Evolutionary conservation across 805 yeast species (phyloP), one percentile per base, ranked within the genome.

Genomic region (Nakazawaea wyomingensis): DNA sequence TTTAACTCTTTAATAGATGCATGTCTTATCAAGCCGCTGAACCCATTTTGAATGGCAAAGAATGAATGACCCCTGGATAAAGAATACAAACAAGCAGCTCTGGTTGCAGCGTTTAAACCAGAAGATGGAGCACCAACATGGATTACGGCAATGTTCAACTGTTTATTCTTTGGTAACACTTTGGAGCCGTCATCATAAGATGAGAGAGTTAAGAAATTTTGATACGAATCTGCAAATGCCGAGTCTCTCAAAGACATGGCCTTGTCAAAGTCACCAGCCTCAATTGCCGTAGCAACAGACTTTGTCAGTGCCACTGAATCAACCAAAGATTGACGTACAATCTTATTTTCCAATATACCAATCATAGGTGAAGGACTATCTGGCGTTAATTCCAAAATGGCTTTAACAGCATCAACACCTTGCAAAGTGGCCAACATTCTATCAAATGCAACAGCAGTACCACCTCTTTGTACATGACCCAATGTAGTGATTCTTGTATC

Each of bases 401-500:
- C 98, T 48, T 84, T 82, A 17, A 93, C 95, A 7, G 99, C 98
- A 55, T 89, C 98, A 33, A 91, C 96, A 65, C 98, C 99, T 70
- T 93, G 99, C 53, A 91, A 63, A 14, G 99, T 91, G 31, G 97
- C 96, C 54, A 93, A 66, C 59, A 84, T 65, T 60, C 99, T 78
- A 63, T 93, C 99, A 55, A 75, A 87, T 2, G 98, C 97, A 43
- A 90, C 96, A 19, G 99, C 97, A 36, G 96, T 78, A 64, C 99
- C 99, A 69, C 99, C 99, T 67, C 99, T 80, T 72, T 93, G 99
- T 43, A 93, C 97, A 62, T 93, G 99, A 43, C 99, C 99, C 54
- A 93, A 72, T 10, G 95, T 87, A 33, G 99, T 93, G 55, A 91
- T 82, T 62, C 98, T 80, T 4, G 98, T 91, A 61, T 93, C 99